These are phyloP conservation scores for Tinospora cordifolia DNA, from an alignment of 164 flowering plant species.

Conservation along the genomic window DNA sequence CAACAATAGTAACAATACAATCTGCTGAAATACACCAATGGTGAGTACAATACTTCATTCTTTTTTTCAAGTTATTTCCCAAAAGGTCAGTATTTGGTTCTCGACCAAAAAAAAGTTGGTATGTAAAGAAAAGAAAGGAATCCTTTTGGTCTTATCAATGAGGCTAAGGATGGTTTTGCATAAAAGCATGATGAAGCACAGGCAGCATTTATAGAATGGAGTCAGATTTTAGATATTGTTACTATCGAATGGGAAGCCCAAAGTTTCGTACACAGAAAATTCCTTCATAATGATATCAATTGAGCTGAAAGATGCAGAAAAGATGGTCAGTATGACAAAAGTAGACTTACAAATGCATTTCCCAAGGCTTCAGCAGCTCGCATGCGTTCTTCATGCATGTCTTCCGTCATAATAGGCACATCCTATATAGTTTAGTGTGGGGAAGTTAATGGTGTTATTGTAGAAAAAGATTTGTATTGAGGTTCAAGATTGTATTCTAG, in stretches of 20 bases:
- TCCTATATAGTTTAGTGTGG: slow-evolving; percentile 40
- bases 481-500: background rate
- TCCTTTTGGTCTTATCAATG: too few species aligned
- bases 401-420: slow-evolving; percentile 96
- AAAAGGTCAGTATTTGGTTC: too few species aligned
- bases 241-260: too few species aligned
- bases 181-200: too few species aligned
- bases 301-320: background rate
- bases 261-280: too few species aligned
- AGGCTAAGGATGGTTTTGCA: too few species aligned
- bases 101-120: background rate
- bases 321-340: background rate
- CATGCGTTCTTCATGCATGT: slow-evolving; percentile 97
- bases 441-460: background rate
- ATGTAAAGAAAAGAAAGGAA: background rate
- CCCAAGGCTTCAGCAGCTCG: slow-evolving; percentile 76
- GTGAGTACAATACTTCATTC: too few species aligned
- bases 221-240: too few species aligned
- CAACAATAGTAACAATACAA: background rate
- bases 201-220: too few species aligned
- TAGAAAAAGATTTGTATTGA: background rate
- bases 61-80: too few species aligned
- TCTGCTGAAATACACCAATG: too few species aligned
- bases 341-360: slow-evolving; percentile 63
- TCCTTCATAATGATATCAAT: background rate